Conservation (phyloP, 2,329 filamentous ascomycete species). For the Phialophora macrospora region DNA sequence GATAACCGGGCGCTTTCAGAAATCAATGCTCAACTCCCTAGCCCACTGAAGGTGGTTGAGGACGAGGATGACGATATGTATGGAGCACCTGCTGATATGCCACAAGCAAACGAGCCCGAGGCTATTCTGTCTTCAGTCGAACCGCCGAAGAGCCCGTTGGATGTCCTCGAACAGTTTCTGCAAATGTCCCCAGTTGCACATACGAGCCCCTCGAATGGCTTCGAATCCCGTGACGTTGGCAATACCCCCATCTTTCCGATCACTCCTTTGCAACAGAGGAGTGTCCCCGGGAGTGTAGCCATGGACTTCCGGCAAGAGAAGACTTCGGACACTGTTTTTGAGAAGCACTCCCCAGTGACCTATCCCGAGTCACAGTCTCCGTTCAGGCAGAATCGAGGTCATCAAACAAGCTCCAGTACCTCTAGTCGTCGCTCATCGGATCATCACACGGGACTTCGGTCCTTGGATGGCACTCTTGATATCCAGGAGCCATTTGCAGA, state of each 20-base stretch:
- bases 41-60: background rate
- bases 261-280: background rate
- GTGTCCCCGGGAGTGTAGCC: background rate
- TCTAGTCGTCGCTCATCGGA: conserved; percentile 18
- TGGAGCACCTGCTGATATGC: conserved; percentile 20
- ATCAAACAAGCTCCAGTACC: background rate
- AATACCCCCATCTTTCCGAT: background rate
- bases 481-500: conserved; percentile 5
- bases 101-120: background rate
- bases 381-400: conserved; percentile 22
- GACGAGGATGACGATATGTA: conserved; percentile 33
- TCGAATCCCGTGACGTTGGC: background rate
- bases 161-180: conserved; percentile 30
- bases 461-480: conserved; percentile 27
- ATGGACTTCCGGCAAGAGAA: conserved; percentile 15
- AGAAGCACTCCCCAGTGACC: conserved; percentile 7
- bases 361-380: conserved; percentile 30
- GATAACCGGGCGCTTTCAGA: background rate
- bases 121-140: background rate
- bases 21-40: background rate
- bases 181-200: conserved; percentile 23
- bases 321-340: conserved; percentile 1
- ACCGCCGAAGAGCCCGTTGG: conserved; percentile 18
- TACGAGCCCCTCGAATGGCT: background rate
- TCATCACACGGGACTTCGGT: conserved; percentile 4